These are phyloP conservation scores for Geoglossum glabrum DNA, from an alignment of 495 filamentous ascomycete species.

Conservation along the genomic window DNA sequence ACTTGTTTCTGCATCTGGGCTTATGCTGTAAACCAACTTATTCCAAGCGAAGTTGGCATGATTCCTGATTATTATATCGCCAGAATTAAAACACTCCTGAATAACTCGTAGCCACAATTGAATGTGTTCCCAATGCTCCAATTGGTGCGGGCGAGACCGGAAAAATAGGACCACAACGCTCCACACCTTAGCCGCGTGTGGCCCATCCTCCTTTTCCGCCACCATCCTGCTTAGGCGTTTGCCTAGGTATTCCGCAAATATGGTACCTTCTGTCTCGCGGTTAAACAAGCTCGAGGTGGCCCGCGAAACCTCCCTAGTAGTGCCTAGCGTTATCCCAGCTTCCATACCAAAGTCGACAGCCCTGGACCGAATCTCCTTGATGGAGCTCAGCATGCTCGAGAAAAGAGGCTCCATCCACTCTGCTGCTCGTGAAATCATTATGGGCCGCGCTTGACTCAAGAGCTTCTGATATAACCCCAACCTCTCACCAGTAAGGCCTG, in stretches of 20 bases:
- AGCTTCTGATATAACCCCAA: slow-evolving; percentile 59
- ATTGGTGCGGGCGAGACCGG: slow-evolving; percentile 32
- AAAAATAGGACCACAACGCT: slow-evolving; percentile 59
- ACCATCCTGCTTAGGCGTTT: slow-evolving; percentile 52
- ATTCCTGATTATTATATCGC: slow-evolving; percentile 45
- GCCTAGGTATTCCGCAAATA: slow-evolving; percentile 40
- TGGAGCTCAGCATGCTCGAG: slow-evolving; percentile 51
- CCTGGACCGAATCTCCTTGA: slow-evolving; percentile 53
- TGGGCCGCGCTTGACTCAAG: slow-evolving; percentile 39
- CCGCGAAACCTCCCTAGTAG: slow-evolving; percentile 40
- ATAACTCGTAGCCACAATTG: slow-evolving; percentile 55
- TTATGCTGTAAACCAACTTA: slow-evolving; percentile 51
- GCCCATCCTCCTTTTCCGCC: slow-evolving; percentile 36
- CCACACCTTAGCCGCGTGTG: slow-evolving; percentile 77
- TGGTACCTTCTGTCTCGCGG: slow-evolving; percentile 26
- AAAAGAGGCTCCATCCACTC: slow-evolving; percentile 73
- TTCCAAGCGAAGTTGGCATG: slow-evolving; percentile 73
- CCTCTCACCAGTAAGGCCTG: slow-evolving; percentile 50
- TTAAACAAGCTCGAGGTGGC: slow-evolving; percentile 34
- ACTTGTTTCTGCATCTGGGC: slow-evolving; percentile 38
- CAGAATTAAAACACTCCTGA: slow-evolving; percentile 67
- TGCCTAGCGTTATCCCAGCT: slow-evolving; percentile 40
- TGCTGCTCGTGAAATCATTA: slow-evolving; percentile 37
- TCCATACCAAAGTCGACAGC: slow-evolving; percentile 55
- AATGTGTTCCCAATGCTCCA: slow-evolving; percentile 56